phyloP scores from a whole-genome alignment of 768 basidiomycete genomes.

The Lyophyllum decastes region DNA sequence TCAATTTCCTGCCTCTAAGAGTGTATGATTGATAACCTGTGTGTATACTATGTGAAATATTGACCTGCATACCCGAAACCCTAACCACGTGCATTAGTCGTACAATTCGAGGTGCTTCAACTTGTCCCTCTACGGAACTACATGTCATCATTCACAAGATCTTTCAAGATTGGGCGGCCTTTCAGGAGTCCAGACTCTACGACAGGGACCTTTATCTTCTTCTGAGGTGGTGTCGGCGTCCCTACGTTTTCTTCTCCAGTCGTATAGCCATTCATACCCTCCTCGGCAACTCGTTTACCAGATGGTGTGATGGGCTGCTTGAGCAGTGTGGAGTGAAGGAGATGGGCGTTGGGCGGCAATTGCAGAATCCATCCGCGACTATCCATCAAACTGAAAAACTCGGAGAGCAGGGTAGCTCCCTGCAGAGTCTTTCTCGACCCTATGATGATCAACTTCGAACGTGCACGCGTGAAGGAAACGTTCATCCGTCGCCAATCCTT shows the following conservation, averaged over 20 bases:
- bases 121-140: too few relatives aligned
- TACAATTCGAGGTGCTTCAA: too few relatives aligned
- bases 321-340: constrained; percentile 39
- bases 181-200: constrained; percentile 47
- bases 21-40: too few relatives aligned
- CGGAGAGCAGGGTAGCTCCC: constrained; percentile 56
- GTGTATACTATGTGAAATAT: too few relatives aligned
- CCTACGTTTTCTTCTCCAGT: constrained; percentile 4
- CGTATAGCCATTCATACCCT: constrained; percentile 9
- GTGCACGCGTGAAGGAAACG: constrained; percentile 93
- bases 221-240: constrained; percentile 28
- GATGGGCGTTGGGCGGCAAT: constrained; percentile 57
- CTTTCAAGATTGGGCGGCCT: constrained; percentile 60
- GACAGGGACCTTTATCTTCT: constrained; percentile 32
- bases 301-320: constrained; percentile 6
- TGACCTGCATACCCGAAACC: too few relatives aligned
- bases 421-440: constrained; percentile 83
- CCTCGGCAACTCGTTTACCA: constrained; percentile 29
- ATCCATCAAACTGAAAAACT: constrained; percentile 82
- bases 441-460: constrained; percentile 87
- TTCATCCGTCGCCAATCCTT: constrained; percentile 98
- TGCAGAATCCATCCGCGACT: constrained; percentile 67
- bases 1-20: too few relatives aligned
- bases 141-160: constrained; percentile 50
- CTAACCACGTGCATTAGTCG: too few relatives aligned